Conservation (phyloP, 768 basidiomycete species). For the Lentinula sp. region DNA sequence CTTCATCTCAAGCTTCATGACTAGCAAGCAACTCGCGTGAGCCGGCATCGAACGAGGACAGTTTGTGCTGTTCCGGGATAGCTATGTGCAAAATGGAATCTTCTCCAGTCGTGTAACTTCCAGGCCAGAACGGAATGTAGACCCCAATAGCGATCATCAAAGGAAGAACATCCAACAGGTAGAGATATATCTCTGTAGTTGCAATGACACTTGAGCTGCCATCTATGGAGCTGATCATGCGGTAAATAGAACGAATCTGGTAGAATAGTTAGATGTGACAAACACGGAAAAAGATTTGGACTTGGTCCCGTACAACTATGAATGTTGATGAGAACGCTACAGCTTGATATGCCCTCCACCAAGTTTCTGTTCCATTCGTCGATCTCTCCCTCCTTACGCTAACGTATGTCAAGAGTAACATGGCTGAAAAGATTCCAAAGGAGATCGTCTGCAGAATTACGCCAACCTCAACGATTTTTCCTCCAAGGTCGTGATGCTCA, state of each 20-base stretch:
- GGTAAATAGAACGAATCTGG: slow-evolving; percentile 23
- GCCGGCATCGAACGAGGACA: background rate
- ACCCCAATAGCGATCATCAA: slow-evolving; percentile 17
- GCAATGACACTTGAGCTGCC: slow-evolving; percentile 14
- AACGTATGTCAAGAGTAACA: slow-evolving; percentile 10
- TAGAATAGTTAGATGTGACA: background rate
- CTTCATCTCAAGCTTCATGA: background rate
- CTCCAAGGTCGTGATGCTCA: slow-evolving; percentile 8
- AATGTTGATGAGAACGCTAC: slow-evolving; percentile 18
- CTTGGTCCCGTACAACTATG: slow-evolving; percentile 17
- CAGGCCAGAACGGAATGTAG: slow-evolving; percentile 21
- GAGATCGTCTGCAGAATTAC: slow-evolving; percentile 19
- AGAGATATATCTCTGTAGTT: slow-evolving; percentile 21
- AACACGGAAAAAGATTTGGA: background rate
- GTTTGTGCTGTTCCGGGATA: background rate
- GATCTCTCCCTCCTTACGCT: slow-evolving; percentile 10
- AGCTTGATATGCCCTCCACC: slow-evolving; percentile 13
- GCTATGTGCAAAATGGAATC: background rate
- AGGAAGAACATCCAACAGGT: slow-evolving; percentile 21
- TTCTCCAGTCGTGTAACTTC: slow-evolving; percentile 13
- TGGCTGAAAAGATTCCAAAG: slow-evolving; percentile 14
- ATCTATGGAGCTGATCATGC: slow-evolving; percentile 16
- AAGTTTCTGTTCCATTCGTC: slow-evolving; percentile 9
- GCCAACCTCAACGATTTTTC: slow-evolving; percentile 17
- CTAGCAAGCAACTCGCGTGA: background rate